Evolutionary conservation across 306 rosid species (phyloP), one percentile per base, ranked within the genome.

Genomic region (Potentilla sterilis): DNA sequence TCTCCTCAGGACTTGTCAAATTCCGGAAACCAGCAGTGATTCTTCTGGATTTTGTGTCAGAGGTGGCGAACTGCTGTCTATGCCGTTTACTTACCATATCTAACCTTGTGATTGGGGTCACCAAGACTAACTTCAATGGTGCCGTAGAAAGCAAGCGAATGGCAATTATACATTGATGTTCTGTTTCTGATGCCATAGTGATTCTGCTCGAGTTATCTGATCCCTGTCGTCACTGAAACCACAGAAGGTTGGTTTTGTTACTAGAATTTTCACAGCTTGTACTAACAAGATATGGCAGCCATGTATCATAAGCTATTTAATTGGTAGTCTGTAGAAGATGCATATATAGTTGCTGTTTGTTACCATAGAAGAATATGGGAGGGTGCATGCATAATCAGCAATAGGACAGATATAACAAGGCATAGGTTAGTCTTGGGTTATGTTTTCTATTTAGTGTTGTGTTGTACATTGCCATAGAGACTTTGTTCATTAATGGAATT

Each of bases 1-100:
- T 82, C 61, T 71, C 73, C 83, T 57, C 92, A 78, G 81, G 93
- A 86, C 67, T 74, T 70, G 59, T 70, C 85, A n/a, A 83, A 85
- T 61, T 75, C 72, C 51, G 80, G 88, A 71, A 81, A 80, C 79
- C 88, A 71, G 52, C 75, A 74, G 71, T 79, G 81, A 80, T 68
- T 77, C 76, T 43, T 59, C 68, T 70, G 79, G 81, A 70, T 81
- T 72, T 22, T 62, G 78, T 78, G 38, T 65, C 34, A 70, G 48
- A 78, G 81, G 75, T 68, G 32, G 13, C 21, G 9, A 16, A 5
- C 42, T 15, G 44, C 14, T 37, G 37, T 0, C 24, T 16, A 4
- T 14, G 11, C 43, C 67, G 4, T 32, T 62, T 34, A 62, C 12
- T 62, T 12, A 18, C 46, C 69, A 64, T 64, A 37, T 64, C 69